Conservation (phyloP, 1,284 basidiomycete species). For the Puccinia triticina region DNA sequence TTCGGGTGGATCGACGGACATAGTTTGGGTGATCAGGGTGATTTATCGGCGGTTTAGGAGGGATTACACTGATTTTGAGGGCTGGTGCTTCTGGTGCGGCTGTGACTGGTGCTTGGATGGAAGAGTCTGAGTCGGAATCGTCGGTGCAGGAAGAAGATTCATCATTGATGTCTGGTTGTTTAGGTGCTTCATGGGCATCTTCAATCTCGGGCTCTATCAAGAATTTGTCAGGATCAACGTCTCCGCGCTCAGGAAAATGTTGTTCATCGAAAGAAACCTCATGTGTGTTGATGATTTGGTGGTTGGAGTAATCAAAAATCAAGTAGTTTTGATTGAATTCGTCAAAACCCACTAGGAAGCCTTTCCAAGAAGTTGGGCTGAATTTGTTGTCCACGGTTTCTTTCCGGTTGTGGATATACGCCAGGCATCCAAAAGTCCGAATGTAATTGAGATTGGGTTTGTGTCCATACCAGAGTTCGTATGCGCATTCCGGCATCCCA, state of each 20-base stretch:
- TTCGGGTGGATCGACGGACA: no score
- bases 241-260: background rate
- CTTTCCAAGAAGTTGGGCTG: background rate
- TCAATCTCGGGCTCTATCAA: no score
- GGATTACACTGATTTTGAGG: no score
- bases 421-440: slow-evolving; percentile 1
- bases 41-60: no score
- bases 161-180: no score
- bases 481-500: background rate
- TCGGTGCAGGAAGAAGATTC: no score
- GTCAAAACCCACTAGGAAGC: slow-evolving; percentile 3
- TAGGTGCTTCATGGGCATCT: no score
- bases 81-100: no score
- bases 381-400: background rate
- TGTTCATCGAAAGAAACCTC: slow-evolving; percentile 2
- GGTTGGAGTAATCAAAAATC: background rate
- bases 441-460: background rate
- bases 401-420: background rate
- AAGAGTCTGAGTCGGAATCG: no score
- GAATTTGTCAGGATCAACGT: background rate
- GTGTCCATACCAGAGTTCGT: background rate
- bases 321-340: background rate
- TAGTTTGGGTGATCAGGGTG: no score
- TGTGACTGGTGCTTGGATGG: no score
- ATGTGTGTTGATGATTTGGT: background rate